phyloP scores from a whole-genome alignment of 2,329 filamentous ascomycete genomes.

The Alternaria gansuensis region DNA sequence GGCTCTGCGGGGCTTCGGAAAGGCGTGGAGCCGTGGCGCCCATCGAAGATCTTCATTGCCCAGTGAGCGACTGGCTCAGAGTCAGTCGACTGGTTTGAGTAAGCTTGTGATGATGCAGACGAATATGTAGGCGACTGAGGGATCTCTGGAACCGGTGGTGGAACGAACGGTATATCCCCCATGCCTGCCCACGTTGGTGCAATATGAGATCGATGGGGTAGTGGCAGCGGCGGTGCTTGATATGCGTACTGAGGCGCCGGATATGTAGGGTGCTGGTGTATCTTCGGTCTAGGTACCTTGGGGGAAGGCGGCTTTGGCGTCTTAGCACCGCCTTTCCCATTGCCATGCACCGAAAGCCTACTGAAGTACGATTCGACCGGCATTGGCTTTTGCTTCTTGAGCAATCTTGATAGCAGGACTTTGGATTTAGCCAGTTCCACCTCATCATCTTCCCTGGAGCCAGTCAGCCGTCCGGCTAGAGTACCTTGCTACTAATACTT shows the following conservation, averaged over 20 bases:
- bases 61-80: constrained; percentile 53
- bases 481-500: constrained; percentile 29
- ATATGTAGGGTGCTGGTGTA: constrained; percentile 42
- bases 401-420: constrained; percentile 39
- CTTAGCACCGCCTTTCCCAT: constrained; percentile 30
- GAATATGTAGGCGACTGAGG: constrained; percentile 56
- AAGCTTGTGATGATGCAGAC: constrained; percentile 54
- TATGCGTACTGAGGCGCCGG: constrained; percentile 31
- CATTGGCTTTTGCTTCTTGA: constrained; percentile 50
- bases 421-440: constrained; percentile 44
- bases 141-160: constrained; percentile 50
- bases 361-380: constrained; percentile 48
- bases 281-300: constrained; percentile 38
- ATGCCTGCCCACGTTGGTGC: constrained; percentile 32
- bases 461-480: constrained; percentile 23
- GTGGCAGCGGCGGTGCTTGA: constrained; percentile 19
- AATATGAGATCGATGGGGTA: constrained; percentile 30
- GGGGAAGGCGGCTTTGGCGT: constrained; percentile 45
- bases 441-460: constrained; percentile 39
- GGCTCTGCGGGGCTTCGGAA: constrained; percentile 48
- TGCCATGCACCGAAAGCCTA: constrained; percentile 38
- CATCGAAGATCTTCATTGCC: constrained; percentile 57
- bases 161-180: constrained; percentile 47
- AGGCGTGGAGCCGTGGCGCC: constrained; percentile 50
- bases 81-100: constrained; percentile 49